phyloP scores from a whole-genome alignment of 2,329 filamentous ascomycete genomes.

The Sporothrix humicola region DNA sequence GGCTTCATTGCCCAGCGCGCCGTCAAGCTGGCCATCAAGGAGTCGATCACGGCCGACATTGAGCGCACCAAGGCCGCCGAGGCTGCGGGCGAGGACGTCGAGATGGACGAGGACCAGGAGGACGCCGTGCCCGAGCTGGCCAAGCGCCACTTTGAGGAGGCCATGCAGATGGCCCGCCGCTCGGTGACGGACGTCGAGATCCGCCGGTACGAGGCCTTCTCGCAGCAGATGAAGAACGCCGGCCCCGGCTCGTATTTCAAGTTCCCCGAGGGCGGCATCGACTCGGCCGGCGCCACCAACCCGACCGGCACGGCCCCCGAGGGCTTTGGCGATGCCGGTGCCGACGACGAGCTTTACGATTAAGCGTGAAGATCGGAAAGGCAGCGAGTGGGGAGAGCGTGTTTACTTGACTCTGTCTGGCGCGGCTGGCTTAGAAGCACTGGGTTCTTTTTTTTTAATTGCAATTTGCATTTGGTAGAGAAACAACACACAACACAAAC shows the following conservation, averaged over 20 bases:
- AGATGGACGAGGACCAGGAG: conserved; percentile 84
- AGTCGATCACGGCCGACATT: conserved; percentile 87
- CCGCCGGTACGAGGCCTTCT: conserved; percentile 96
- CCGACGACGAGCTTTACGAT: conserved; percentile 97
- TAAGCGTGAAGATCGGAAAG: conserved; percentile 52
- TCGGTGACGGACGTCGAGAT: conserved; percentile 98
- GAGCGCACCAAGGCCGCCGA: conserved; percentile 89
- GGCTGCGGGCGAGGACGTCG: conserved; percentile 77
- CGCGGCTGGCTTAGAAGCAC: not conserved
- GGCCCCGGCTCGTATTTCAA: conserved; percentile 97
- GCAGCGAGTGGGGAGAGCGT: conserved; percentile 49
- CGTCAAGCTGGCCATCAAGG: conserved; percentile 99
- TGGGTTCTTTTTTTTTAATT: conserved; percentile 1
- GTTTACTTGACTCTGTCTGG: not conserved
- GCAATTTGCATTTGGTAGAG: conserved; percentile 24
- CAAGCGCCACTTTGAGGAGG: conserved; percentile 97
- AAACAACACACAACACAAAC: not conserved
- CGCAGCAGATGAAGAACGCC: conserved; percentile 98
- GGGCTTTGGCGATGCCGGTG: conserved; percentile 82
- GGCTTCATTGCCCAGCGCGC: conserved; percentile 98
- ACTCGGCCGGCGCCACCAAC: conserved; percentile 70
- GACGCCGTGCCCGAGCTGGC: conserved; percentile 96
- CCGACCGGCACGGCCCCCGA: conserved; percentile 42
- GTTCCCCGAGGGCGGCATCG: conserved; percentile 76
- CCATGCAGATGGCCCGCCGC: conserved; percentile 91